Percentiles rank a stretch among this genome's conserved stretches.
phyloP scores from a whole-genome alignment of 192 early-diverging fungal species.

The Gonapodya prolifera region DNA sequence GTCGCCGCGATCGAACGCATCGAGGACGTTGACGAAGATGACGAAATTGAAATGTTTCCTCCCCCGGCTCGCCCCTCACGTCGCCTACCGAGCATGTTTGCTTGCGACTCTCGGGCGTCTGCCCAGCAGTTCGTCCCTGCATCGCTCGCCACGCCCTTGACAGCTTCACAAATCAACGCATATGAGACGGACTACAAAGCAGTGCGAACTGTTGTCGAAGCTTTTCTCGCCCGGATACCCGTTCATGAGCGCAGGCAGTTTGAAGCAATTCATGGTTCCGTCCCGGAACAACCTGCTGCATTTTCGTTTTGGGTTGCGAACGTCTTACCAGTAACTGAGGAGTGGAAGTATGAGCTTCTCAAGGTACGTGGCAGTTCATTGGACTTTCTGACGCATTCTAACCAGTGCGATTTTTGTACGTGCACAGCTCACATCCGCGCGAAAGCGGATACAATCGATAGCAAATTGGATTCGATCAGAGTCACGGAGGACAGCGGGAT shows the following conservation, averaged over 20 bases:
- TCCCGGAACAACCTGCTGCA: not conserved
- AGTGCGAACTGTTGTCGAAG: not conserved
- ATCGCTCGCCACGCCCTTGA: not conserved
- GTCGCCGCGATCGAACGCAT: conserved; percentile 14
- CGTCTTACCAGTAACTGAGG: not conserved
- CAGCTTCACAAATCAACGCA: not conserved
- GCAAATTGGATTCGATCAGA: not conserved
- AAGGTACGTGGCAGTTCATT: not conserved
- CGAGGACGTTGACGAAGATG: conserved; percentile 19
- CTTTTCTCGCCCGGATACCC: not conserved
- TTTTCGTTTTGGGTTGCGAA: not conserved
- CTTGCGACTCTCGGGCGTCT: not conserved
- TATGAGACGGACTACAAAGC: not conserved
- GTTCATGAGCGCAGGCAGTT: not conserved
- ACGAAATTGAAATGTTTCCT: conserved; percentile 9
- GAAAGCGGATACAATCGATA: not conserved
- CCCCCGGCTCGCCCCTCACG: not conserved
- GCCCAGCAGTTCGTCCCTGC: not conserved
- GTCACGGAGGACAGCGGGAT: not conserved
- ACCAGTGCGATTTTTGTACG: too few species aligned
- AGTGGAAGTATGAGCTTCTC: not conserved
- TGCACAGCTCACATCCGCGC: not conserved
- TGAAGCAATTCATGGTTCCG: not conserved
- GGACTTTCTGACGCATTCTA: too few species aligned
- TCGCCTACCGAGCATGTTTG: not conserved